Evolutionary conservation across 2,329 filamentous ascomycete species (phyloP).

Genomic region (Pseudocercospora fuligena): DNA sequence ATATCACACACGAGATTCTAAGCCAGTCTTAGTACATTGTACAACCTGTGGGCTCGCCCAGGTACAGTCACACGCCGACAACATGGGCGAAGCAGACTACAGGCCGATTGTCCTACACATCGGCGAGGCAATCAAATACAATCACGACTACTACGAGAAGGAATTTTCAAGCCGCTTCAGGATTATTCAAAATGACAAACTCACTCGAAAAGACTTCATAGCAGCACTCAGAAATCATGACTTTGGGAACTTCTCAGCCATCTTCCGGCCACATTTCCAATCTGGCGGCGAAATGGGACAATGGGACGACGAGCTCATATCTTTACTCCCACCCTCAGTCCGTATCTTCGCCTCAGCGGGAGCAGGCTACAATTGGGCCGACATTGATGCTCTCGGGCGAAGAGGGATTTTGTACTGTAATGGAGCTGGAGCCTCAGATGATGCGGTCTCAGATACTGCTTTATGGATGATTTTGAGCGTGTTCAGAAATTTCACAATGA

Average conservation of each 20-base stretch:
- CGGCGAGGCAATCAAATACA: conserved; percentile 50
- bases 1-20: background rate
- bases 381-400: conserved; percentile 63
- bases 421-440: conserved; percentile 69
- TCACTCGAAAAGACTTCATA: conserved; percentile 45
- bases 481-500: conserved; percentile 71
- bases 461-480: conserved; percentile 70
- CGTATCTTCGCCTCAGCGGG: conserved; percentile 65
- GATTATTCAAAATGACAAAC: conserved; percentile 45
- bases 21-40: background rate
- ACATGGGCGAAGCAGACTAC: conserved; percentile 1
- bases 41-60: background rate
- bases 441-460: conserved; percentile 75
- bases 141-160: conserved; percentile 45
- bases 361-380: conserved; percentile 66
- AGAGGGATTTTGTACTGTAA: conserved; percentile 73
- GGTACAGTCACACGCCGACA: background rate
- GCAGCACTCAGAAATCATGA: conserved; percentile 36
- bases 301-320: conserved; percentile 64
- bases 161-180: conserved; percentile 42
- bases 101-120: conserved; percentile 43
- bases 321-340: conserved; percentile 56
- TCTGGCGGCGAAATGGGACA: conserved; percentile 68
- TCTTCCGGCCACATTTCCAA: conserved; percentile 65
- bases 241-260: conserved; percentile 50